Base-by-base conservation (phyloP, 75 land plant species). In the Selaginella tamariscina region DNA sequence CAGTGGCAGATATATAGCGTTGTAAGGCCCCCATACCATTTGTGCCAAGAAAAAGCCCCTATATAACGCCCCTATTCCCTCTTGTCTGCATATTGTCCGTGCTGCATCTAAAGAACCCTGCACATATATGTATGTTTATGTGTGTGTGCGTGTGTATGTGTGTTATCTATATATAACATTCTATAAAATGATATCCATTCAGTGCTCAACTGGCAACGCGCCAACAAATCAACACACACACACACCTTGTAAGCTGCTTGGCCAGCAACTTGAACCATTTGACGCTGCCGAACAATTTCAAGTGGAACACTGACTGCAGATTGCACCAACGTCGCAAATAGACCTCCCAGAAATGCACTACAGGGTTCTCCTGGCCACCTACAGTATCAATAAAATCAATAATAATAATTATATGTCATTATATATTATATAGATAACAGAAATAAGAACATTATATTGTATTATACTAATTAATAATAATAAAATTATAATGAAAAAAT, bases 1-100 rank as follows among this genome's bases (percentile, higher is more conserved):
- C 24, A 77, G 56, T 29, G 78, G 78, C 8, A 77, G 60, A 62
- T 77, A 77, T 22, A 77, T 67, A 2, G 78, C 78, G 32, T 77
- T 77, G 70, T 77, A 77, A 13, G 78, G 78, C 20, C 78, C 78
- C 78, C 78, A 77, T 20, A 77, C 78, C 71, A 77, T 30, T 65
- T 77, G 78, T 1, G 78, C 78, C 13, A 77, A 26, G 1, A 73
- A 32, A 30, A 77, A 77, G 13, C 78, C 78, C 24, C 71, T 72
- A 56, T 77, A 77, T 26, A 77, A 22, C 20, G 78, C 74, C 2
- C 74, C 70, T 44, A 77, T 0, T 5, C 78, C 78, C 65, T 77
- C 78, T 2, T 65, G 62, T 26, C 54, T 27, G 23, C 67, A 72
- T 32, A 77, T 77, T 32, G 67, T 77, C 31, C 55, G 66, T 22